Conservation (phyloP, 2,329 filamentous ascomycete species). For the Aspergillus pseudoglaucus region DNA sequence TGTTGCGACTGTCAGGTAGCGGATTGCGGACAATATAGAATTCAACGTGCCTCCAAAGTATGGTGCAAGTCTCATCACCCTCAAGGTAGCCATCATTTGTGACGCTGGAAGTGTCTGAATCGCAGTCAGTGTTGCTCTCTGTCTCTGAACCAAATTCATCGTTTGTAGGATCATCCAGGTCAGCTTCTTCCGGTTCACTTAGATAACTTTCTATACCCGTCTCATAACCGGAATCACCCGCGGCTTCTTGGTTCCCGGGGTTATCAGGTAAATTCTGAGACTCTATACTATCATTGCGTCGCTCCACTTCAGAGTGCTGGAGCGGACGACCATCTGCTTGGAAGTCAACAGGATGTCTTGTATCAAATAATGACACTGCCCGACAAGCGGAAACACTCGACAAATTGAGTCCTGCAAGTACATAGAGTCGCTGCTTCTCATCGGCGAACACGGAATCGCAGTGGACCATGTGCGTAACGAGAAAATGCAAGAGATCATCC, state of each 20-base stretch:
- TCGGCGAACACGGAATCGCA: constrained; percentile 10
- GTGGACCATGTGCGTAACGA: constrained; percentile 5
- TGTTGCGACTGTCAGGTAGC: constrained; percentile 3
- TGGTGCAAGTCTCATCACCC: constrained; percentile 5
- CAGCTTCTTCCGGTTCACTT: constrained; percentile 1
- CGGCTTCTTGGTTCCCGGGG: constrained; percentile 2
- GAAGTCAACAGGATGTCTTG: constrained; percentile 3
- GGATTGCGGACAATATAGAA: constrained; percentile 16
- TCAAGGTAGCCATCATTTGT: constrained; percentile 16
- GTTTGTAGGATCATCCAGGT: constrained; percentile 1
- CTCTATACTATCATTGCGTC: constrained; percentile 1
- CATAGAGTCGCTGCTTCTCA: constrained; percentile 12
- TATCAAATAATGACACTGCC: constrained; percentile 14
- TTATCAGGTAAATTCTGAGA: background rate
- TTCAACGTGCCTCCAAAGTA: constrained; percentile 14
- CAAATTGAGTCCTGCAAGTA: constrained; percentile 8
- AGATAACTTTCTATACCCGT: background rate
- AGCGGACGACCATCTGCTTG: background rate
- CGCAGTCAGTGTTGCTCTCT: constrained; percentile 6
- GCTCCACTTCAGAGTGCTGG: constrained; percentile 2
- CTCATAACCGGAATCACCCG: constrained; percentile 2
- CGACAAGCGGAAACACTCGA: constrained; percentile 11
- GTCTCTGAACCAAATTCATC: constrained; percentile 2
- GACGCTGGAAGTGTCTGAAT: constrained; percentile 9
- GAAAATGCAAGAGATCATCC: constrained; percentile 11